Base-by-base conservation (phyloP, 371 early-diverging fungal genomes). In the Mortierella sp. region DNA sequence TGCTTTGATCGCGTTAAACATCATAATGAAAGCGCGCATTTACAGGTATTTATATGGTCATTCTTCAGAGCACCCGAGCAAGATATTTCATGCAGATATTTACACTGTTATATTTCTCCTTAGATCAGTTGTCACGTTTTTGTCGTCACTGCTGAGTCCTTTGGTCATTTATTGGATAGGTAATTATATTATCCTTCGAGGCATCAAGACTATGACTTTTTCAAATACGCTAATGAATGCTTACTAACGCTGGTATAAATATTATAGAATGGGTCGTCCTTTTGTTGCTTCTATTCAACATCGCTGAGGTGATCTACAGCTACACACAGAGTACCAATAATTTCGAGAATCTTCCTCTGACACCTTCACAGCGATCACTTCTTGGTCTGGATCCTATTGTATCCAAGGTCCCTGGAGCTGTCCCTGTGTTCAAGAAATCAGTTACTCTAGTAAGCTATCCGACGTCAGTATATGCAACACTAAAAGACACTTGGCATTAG, bases 281-380 rank as follows among this genome's bases (percentile, higher is more conserved):
- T n/a, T 8, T 63, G 0, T 8, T 81, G 22, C 36, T 76, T 9
- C 3, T 72, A 28, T 55, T 72, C 65, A 82, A 82, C 38, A 67
- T 82, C 36, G 38, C 19, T 7, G 76, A 82, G 47, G 77, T 76
- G 2, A 15, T 76, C n/a, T 63, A 62, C 32, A 63, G 76, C 19
- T 82, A 82, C 61, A 66, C 58, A 10, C 63, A 32, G 24, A 67
- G 67, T 32, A 47, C 73, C 60, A 82, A 82, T 63, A 70, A 82
- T 21, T 82, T 82, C 32, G 83, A 76, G n/a, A 59, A 73, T 59
- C 50, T 73, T 7, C 83, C 83, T 5, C 40, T 82, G 63, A 82
- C 83, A 1, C 73, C 83, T 2, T 72, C 76, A 32, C 83, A 82
- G 50, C 52, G 83, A 21, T 3, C 76, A 8, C 68, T 76, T 1